Conservation (phyloP, 306 rosid genomes). For the Senna siamea region DNA sequence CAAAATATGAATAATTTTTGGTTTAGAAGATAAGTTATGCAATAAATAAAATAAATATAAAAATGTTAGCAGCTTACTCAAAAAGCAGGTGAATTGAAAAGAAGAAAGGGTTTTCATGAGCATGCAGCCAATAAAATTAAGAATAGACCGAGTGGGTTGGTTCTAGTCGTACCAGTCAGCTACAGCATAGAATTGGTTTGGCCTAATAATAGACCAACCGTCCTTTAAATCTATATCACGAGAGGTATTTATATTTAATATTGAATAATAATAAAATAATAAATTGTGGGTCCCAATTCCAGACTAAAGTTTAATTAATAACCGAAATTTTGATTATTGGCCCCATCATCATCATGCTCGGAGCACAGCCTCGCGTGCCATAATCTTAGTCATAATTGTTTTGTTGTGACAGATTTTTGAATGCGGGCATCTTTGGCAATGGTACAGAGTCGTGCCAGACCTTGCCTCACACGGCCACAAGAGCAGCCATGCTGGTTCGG, state of each 20-base stretch:
- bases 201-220: no score
- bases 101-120: neutral
- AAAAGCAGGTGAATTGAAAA: neutral
- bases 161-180: no score
- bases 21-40: no score
- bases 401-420: conserved; percentile 67
- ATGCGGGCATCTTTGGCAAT: conserved; percentile 86
- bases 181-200: no score
- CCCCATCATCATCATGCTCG: neutral
- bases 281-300: conserved; percentile 14
- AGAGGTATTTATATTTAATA: no score
- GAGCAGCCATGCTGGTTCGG: conserved; percentile 92
- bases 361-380: no score
- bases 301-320: conserved; percentile 9
- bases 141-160: no score
- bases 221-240: no score
- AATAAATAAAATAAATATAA: no score
- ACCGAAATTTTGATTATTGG: conserved; percentile 42
- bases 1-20: no score
- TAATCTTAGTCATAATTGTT: no score
- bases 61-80: neutral
- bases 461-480: conserved; percentile 69
- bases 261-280: no score
- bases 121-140: neutral
- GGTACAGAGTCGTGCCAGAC: conserved; percentile 62